Conservation (phyloP, 73 alveolate genomes). For the Paramecium pentaurelia region DNA sequence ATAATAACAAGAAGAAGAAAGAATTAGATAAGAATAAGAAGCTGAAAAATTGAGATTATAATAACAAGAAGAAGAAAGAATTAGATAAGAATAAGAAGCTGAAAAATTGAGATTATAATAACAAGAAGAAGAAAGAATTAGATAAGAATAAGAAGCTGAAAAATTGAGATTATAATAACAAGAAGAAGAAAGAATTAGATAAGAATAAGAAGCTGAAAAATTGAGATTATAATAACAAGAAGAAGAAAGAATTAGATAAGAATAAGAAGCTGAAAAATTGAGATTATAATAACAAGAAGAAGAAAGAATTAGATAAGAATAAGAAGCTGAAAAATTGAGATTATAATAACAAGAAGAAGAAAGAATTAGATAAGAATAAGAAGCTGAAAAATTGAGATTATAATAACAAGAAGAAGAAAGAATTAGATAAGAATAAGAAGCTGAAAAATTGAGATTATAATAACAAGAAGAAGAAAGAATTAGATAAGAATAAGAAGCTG, state of each 20-base stretch:
- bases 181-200: neutral
- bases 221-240: neutral
- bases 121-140: neutral
- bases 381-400: neutral
- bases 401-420: neutral
- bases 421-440: neutral
- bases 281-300: neutral
- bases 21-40: neutral
- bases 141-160: neutral
- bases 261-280: neutral
- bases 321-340: neutral
- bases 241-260: neutral
- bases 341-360: neutral
- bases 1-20: neutral
- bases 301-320: neutral
- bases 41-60: neutral
- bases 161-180: neutral
- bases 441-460: neutral
- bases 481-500: neutral
- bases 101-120: neutral
- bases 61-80: too few species aligned
- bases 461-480: neutral
- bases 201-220: neutral
- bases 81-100: neutral
- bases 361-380: neutral